phyloP scores from a whole-genome alignment of 2,329 filamentous ascomycete species.

The Alternaria arborescens region DNA sequence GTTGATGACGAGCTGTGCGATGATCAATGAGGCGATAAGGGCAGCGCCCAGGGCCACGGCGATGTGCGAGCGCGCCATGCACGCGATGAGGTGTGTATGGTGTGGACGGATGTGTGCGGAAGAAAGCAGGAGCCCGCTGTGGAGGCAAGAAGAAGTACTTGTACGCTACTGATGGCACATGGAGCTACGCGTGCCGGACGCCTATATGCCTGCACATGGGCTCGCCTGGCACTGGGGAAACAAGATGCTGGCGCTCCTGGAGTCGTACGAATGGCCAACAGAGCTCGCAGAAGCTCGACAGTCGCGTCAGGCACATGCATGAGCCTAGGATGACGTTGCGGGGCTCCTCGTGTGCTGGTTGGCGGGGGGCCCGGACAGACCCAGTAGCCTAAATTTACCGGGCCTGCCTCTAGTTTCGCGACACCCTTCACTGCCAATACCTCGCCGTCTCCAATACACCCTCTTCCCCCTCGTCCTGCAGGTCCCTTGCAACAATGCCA shows the following conservation, averaged over 20 bases:
- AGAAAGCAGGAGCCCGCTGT: constrained; percentile 9
- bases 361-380: constrained; percentile 17
- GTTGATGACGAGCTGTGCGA: constrained; percentile 45
- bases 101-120: constrained; percentile 28
- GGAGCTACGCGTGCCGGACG: neutral
- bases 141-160: constrained; percentile 7
- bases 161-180: constrained; percentile 11
- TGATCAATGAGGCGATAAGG: constrained; percentile 43
- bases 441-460: constrained; percentile 20
- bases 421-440: constrained; percentile 15
- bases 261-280: neutral
- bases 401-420: constrained; percentile 14
- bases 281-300: neutral
- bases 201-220: neutral
- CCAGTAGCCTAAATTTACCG: constrained; percentile 22
- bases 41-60: constrained; percentile 50
- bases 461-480: constrained; percentile 25
- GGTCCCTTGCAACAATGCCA: constrained; percentile 62
- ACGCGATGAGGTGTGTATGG: constrained; percentile 18
- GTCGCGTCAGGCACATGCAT: constrained; percentile 7
- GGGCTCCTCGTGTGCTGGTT: constrained; percentile 16
- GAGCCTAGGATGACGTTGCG: constrained; percentile 24
- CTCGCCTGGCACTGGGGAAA: neutral
- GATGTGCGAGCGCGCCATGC: constrained; percentile 53
- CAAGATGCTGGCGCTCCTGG: neutral